A percentile compares a stretch with the other conserved stretches of the same genome.
These are phyloP conservation scores for Raddia distichophylla DNA, from an alignment of 176 grass and related monocot species.

Conservation along the genomic window DNA sequence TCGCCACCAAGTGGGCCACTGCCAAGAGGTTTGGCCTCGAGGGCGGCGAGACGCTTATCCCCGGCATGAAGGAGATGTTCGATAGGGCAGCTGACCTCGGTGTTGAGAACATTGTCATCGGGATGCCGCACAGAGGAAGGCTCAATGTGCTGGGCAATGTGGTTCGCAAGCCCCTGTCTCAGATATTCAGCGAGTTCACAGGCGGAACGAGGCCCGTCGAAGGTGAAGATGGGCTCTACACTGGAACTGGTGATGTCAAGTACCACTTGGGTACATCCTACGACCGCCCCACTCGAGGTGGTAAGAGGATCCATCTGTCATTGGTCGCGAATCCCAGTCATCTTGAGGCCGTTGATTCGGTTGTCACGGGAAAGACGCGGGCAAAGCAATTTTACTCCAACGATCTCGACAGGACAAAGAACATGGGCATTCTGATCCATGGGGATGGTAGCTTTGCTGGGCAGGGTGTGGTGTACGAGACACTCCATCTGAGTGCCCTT, in stretches of 20 bases:
- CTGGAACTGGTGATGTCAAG: slow-evolving; percentile 92
- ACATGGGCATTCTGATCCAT: slow-evolving; percentile 81
- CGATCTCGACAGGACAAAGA: slow-evolving; percentile 89
- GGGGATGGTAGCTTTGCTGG: slow-evolving; percentile 97
- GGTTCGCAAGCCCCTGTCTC: slow-evolving; percentile 79
- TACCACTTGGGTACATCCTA: slow-evolving; percentile 97
- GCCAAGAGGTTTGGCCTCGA: slow-evolving; percentile 93
- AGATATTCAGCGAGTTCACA: slow-evolving; percentile 97
- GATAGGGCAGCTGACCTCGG: slow-evolving; percentile 75
- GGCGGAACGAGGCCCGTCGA: slow-evolving; percentile 88
- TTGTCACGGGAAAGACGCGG: slow-evolving; percentile 85
- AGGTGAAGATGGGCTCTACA: slow-evolving; percentile 83
- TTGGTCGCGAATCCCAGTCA: slow-evolving; percentile 94
- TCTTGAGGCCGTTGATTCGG: slow-evolving; percentile 88
- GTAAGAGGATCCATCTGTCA: slow-evolving; percentile 86
- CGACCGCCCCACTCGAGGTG: slow-evolving; percentile 85
- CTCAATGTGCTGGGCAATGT: slow-evolving; percentile 94
- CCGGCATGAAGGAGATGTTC: slow-evolving; percentile 99
- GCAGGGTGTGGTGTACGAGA: slow-evolving; percentile 93
- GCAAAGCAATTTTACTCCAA: slow-evolving; percentile 95
- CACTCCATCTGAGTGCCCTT: slow-evolving; percentile 92
- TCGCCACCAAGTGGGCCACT: slow-evolving; percentile 92
- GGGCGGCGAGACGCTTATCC: slow-evolving; percentile 88
- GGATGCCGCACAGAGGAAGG: slow-evolving; percentile 96
- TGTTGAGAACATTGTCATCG: slow-evolving; percentile 89